A percentile compares a stretch with the other conserved stretches of the same genome.
Conservation (phyloP, 1,284 basidiomycete genomes). For the Cryptococcus jaspeensis region DNA sequence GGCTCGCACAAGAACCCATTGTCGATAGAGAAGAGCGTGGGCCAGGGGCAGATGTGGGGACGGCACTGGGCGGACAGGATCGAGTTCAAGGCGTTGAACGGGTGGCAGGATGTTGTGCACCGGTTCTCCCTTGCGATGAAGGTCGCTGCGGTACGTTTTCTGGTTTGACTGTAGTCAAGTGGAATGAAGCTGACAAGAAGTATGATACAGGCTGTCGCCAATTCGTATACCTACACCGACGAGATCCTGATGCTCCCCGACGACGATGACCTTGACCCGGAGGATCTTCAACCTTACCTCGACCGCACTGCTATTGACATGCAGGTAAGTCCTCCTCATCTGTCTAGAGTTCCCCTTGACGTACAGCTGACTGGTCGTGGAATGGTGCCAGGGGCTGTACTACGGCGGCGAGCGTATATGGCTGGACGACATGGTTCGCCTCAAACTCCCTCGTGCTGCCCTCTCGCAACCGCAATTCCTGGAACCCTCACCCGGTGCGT, state of each 20-base stretch:
- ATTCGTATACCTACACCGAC: slow-evolving; percentile 44
- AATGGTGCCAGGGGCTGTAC: slow-evolving; percentile 69
- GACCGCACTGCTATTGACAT: too few relatives aligned
- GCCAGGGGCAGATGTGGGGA: slow-evolving; percentile 24
- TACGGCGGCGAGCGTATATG: slow-evolving; percentile 87
- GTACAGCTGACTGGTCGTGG: too few relatives aligned
- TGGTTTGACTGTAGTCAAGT: not conserved
- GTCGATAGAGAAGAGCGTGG: slow-evolving; percentile 12
- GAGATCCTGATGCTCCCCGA: slow-evolving; percentile 29
- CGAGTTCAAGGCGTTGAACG: slow-evolving; percentile 28
- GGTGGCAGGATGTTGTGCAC: slow-evolving; percentile 30
- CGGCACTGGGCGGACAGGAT: slow-evolving; percentile 30
- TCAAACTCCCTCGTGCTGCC: slow-evolving; percentile 47
- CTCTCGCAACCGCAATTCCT: slow-evolving; percentile 25
- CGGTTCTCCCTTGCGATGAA: slow-evolving; percentile 34
- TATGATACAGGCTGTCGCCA: slow-evolving; percentile 23
- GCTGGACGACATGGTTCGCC: slow-evolving; percentile 76
- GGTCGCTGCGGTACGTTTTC: slow-evolving; percentile 30
- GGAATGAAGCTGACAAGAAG: slow-evolving; percentile 2
- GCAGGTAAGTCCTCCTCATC: too few relatives aligned
- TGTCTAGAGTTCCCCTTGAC: too few relatives aligned
- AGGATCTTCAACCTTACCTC: slow-evolving; percentile 18
- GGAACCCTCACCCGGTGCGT: slow-evolving; percentile 20
- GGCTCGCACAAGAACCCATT: not conserved
- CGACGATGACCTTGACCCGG: slow-evolving; percentile 20